Evolutionary conservation across 2,329 filamentous ascomycete species (phyloP), one percentile per base, ranked within the genome.

Genomic region (Cercospora sojina): DNA sequence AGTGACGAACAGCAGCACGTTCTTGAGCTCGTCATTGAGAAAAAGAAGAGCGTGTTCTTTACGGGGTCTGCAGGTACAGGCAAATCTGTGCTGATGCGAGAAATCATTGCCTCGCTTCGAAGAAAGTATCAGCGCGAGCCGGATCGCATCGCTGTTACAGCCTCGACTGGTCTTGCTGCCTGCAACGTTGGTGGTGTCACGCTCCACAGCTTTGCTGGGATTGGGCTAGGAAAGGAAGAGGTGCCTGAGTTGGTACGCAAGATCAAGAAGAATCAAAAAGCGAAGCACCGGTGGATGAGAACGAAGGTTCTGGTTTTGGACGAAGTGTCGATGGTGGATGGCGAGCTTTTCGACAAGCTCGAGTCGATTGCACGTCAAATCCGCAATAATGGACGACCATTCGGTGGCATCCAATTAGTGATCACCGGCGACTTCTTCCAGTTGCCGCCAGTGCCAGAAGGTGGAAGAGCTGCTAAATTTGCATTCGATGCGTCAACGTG

Each of bases 391-490:
- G 93, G 92, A 9, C 87, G 92, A 9, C 91, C 95, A 0, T 99
- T 97, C 83, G 96, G 95, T 63, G 95, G 95, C 5, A 98, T 99
- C 55, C 95, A 99, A 73, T 85, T 99, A 31, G 87, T 99, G 64
- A 91, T 99, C 67, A 99, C 95, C 0, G 95, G 95, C 3, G 95
- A 99, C 75, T 99, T 99, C 80, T 99, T 99, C 79, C 95, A 99
- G 77, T 81, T 99, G 3, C 95, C 95, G 0, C 95, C 95, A 0
- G 95, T 99, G 1, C 93, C 94, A 1, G 93, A 97, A 38, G 83
- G 83, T 47, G 87, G 86, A 49, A 87, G 88, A 61, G 85, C 89
- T 27, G 87, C 90, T 56, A 97, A 93, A 75, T 99, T 99, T 78
- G 90, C 93, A 0, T 99, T 99, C 76, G 92, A 97, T 74, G 93